Evolutionary conservation across 2,329 filamentous ascomycete genomes (phyloP).

Genomic region (Meredithiella fracta): DNA sequence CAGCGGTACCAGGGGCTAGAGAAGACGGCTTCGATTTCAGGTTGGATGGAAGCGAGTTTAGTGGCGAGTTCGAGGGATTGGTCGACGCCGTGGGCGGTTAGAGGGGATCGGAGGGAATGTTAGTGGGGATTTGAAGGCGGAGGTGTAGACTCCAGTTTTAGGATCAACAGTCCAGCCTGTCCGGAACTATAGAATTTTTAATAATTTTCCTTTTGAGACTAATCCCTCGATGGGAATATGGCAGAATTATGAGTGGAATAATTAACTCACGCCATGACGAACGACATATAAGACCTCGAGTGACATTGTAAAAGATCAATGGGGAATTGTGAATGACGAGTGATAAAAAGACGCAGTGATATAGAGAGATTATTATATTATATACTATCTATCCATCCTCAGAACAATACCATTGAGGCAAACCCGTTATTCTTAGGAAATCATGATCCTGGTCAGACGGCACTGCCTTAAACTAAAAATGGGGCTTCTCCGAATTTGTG

Average conservation of each 20-base stretch:
- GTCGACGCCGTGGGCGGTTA: constrained; percentile 71
- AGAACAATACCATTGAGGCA: no score
- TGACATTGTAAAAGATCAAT: constrained; percentile 30
- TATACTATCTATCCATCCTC: no score
- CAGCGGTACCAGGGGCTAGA: constrained; percentile 77
- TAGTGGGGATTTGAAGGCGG: constrained; percentile 67
- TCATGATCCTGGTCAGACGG: background rate
- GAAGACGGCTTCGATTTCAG: constrained; percentile 62
- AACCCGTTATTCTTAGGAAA: no score
- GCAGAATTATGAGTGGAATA: constrained; percentile 16
- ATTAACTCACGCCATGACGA: constrained; percentile 48
- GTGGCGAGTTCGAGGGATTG: constrained; percentile 65
- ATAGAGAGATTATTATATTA: background rate
- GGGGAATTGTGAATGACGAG: background rate
- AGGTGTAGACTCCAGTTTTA: constrained; percentile 59
- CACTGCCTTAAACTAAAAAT: background rate
- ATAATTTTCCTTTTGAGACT: no score
- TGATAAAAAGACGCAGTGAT: background rate
- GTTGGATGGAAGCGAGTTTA: constrained; percentile 44
- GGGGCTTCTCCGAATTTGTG: background rate
- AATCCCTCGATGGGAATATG: no score
- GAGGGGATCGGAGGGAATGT: constrained; percentile 75
- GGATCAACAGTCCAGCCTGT: constrained; percentile 78
- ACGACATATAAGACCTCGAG: constrained; percentile 58
- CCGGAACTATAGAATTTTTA: constrained; percentile 48